These are phyloP conservation scores for Scedosporium boydii DNA, from an alignment of 2,329 filamentous ascomycete genomes.

Conservation along the genomic window DNA sequence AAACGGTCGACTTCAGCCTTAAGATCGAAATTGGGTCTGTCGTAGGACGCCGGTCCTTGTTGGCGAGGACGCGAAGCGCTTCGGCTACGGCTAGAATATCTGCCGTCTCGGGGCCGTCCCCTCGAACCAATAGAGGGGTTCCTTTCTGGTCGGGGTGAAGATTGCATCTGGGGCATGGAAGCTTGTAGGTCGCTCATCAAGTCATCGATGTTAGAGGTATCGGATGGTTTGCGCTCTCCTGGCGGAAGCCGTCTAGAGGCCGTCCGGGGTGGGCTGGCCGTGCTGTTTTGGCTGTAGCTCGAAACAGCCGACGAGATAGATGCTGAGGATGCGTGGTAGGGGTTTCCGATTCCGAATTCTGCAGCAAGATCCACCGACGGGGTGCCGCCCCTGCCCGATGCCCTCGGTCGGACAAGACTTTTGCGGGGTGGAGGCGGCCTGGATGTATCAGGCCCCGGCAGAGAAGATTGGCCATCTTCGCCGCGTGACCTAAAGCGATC, in stretches of 20 bases:
- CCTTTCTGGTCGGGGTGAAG: conserved; percentile 11
- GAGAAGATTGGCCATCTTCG: conserved; percentile 14
- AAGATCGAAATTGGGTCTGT: background rate
- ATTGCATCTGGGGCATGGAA: conserved; percentile 33
- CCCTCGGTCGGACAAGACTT: conserved; percentile 33
- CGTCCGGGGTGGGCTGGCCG: background rate
- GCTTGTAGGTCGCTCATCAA: conserved; percentile 48
- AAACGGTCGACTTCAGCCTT: conserved; percentile 3
- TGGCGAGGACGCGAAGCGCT: background rate
- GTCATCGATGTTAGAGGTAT: conserved; percentile 36
- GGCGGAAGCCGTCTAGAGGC: background rate
- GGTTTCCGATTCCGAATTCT: conserved; percentile 52
- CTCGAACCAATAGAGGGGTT: conserved; percentile 5
- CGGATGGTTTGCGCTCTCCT: conserved; percentile 27
- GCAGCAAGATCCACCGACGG: conserved; percentile 44
- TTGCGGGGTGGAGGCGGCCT: conserved; percentile 43
- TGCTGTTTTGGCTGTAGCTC: conserved; percentile 5
- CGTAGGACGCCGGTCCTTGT: background rate
- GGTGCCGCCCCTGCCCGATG: conserved; percentile 24
- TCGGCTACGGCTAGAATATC: conserved; percentile 1
- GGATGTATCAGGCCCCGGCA: conserved; percentile 29
- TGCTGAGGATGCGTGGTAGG: conserved; percentile 50
- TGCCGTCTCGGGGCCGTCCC: conserved; percentile 1
- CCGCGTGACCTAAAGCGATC: conserved; percentile 32
- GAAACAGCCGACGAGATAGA: conserved; percentile 9